Conservation (phyloP, 495 filamentous ascomycete genomes). For the Venustampulla echinocandica region DNA sequence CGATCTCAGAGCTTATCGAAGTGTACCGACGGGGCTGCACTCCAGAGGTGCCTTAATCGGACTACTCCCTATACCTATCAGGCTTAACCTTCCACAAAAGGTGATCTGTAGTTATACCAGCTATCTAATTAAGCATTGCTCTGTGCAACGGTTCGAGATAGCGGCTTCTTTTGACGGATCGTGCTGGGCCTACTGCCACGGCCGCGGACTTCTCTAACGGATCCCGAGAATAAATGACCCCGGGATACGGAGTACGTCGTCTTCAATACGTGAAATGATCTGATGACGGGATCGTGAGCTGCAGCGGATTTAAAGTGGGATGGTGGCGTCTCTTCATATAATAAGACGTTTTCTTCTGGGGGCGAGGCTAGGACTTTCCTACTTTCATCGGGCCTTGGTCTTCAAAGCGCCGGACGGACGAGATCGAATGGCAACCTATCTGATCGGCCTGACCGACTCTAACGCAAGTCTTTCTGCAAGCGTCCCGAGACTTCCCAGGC, state of each 20-base stretch:
- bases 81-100: background rate
- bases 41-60: background rate
- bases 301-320: constrained; percentile 6
- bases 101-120: background rate
- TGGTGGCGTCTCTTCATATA: background rate
- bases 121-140: background rate
- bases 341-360: background rate
- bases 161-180: background rate
- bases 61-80: background rate
- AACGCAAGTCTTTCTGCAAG: background rate
- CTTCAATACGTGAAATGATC: constrained; percentile 9
- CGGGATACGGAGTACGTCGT: background rate
- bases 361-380: background rate
- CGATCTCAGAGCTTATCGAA: constrained; percentile 11
- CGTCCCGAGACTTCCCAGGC: too few species aligned
- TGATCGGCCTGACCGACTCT: background rate
- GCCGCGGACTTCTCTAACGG: background rate
- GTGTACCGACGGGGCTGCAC: background rate
- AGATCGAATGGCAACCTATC: background rate
- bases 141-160: background rate
- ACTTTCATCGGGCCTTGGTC: background rate
- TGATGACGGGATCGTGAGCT: constrained; percentile 3
- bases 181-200: background rate
- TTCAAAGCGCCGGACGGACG: background rate
- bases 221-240: background rate